Evolutionary conservation across 75 land plant genomes (phyloP).

Genomic region (Cunninghamia lanceolata): DNA sequence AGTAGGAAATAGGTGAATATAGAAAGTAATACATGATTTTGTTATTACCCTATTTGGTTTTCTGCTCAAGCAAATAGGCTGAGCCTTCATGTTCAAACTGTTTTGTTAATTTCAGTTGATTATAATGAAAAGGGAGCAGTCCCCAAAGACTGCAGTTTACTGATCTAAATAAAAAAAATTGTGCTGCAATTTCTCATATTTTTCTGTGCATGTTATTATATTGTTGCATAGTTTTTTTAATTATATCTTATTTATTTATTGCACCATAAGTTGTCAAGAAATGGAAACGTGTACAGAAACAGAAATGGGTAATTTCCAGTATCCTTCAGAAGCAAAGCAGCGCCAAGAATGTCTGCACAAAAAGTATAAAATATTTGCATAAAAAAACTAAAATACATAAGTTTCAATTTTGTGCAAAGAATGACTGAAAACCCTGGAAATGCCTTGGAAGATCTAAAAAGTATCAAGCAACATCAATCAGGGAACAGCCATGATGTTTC

Average conservation of each 20-base stretch:
- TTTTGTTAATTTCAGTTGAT: too few species aligned
- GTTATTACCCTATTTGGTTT: too few species aligned
- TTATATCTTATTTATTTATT: background rate
- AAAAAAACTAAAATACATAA: too few species aligned
- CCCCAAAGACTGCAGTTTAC: too few species aligned
- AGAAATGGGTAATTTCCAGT: background rate
- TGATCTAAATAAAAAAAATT: too few species aligned
- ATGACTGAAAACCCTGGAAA: background rate
- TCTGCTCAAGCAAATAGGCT: too few species aligned
- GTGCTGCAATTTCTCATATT: background rate
- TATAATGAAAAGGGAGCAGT: too few species aligned
- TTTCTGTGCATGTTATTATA: background rate
- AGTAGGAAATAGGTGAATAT: too few species aligned
- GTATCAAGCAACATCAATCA: background rate
- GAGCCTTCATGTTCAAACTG: too few species aligned
- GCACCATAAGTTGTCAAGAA: background rate
- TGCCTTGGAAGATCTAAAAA: background rate
- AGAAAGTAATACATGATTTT: too few species aligned
- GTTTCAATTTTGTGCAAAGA: too few species aligned
- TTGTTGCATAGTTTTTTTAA: background rate
- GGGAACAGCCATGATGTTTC: too few species aligned
- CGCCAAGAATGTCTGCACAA: background rate
- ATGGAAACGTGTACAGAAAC: background rate
- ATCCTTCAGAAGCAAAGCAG: background rate
- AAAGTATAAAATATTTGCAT: background rate